These are phyloP conservation scores for Curvularia hawaiiensis DNA, from an alignment of 2,329 filamentous ascomycete species.

Conservation along the genomic window DNA sequence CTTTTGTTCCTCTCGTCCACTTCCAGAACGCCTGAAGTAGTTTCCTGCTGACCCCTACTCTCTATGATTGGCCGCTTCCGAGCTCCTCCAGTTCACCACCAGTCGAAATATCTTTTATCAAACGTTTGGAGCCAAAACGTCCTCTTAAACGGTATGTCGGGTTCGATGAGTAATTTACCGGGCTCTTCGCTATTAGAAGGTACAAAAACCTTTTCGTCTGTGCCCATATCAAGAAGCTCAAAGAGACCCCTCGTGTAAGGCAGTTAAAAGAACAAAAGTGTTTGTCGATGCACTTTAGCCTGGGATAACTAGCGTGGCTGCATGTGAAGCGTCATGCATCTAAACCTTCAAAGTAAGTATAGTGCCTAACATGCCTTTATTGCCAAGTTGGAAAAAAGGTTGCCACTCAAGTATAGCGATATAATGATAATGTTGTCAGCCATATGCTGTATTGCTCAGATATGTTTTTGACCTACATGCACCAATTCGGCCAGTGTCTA, in stretches of 20 bases:
- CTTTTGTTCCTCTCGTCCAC: not conserved
- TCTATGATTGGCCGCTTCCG: not conserved
- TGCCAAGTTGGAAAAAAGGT: not conserved
- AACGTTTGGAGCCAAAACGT: not conserved
- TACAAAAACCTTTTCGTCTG: not conserved
- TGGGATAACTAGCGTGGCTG: not conserved
- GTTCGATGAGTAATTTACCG: not conserved
- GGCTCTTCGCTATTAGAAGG: not conserved
- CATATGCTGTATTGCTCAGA: not conserved
- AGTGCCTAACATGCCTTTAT: not conserved
- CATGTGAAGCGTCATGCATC: not conserved
- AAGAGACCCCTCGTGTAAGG: not conserved
- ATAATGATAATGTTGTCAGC: not conserved
- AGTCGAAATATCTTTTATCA: not conserved
- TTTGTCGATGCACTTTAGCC: not conserved
- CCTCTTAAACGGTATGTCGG: not conserved
- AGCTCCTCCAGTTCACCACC: not conserved
- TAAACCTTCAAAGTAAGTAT: not conserved
- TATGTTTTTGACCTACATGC: not conserved
- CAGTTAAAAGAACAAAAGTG: not conserved
- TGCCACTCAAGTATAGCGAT: not conserved
- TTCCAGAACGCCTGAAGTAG: not conserved
- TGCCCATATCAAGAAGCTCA: not conserved
- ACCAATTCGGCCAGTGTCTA: not conserved
- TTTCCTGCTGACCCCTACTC: not conserved